Evolutionary conservation across 306 rosid genomes (phyloP).

Genomic region (Cucumis melo): DNA sequence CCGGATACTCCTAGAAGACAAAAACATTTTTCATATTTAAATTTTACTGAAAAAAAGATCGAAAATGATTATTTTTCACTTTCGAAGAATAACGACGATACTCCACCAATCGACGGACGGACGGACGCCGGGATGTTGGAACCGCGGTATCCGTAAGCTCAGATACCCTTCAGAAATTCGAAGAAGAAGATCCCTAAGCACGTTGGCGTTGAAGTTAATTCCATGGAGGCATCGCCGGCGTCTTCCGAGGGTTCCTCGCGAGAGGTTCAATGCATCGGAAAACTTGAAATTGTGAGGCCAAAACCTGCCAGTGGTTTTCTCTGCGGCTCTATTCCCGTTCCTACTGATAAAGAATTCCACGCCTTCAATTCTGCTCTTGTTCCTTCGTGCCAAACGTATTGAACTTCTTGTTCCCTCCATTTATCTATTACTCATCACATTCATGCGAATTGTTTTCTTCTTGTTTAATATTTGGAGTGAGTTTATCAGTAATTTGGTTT

Average conservation of each 20-base stretch:
- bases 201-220: background rate
- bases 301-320: constrained; percentile 71
- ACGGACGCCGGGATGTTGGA: background rate
- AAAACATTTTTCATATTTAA: background rate
- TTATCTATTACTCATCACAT: background rate
- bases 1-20: no score
- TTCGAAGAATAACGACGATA: background rate
- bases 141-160: background rate
- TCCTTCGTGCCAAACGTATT: constrained; percentile 53
- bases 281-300: constrained; percentile 61
- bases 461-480: background rate
- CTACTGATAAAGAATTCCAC: constrained; percentile 79
- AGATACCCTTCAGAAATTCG: background rate
- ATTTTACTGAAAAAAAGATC: no score
- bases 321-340: constrained; percentile 89
- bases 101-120: background rate
- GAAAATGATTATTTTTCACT: background rate
- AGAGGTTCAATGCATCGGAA: constrained; percentile 79
- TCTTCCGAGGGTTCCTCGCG: constrained; percentile 37
- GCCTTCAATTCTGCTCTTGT: constrained; percentile 60
- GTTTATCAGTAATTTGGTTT: background rate
- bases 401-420: constrained; percentile 3
- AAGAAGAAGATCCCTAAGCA: background rate
- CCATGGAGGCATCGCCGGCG: constrained; percentile 40
- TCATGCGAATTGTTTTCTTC: background rate